Evolutionary conservation across 2,329 filamentous ascomycete species (phyloP), one percentile per base, ranked within the genome.

Genomic region (Fusarium luffae): DNA sequence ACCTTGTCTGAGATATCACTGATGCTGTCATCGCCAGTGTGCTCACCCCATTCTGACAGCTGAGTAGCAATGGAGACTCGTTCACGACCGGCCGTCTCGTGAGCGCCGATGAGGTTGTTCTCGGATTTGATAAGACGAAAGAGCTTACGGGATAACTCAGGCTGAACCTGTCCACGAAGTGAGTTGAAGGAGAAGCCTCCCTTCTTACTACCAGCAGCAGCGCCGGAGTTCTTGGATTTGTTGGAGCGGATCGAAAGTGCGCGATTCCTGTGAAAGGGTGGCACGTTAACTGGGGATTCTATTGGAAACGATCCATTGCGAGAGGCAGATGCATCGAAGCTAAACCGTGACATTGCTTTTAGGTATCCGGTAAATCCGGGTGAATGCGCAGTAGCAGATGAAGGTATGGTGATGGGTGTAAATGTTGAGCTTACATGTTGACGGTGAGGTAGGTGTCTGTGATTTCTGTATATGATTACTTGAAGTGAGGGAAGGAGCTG

Each of bases 1-100:
- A 99, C 86, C 86, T 99, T 99, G 86, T 98, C 96, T 63, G 92
- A 94, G 73, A 99, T 88, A 78, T 98, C 96, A 54, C 89, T 93
- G 75, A 98, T 86, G 54, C 90, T 89, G 66, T 97, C 93, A 76
- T 99, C 96, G 55, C 89, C 88, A 3, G 94, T 98, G 64, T 92
- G 88, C 82, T 98, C 94, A 61, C 96, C 96, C 96, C 96, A 99
- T 73, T 98, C 94, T 10, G 93, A 97, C 46, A 99, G 88, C 83
- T 98, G 95, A 13, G 90, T 89, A 18, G 94, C 96, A 76, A 98
- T 94, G 51, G 89, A 89, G 65, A 93, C 83, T 60, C 94, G 92
- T 83, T 98, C 95, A 63, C 91, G 92, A 50, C 90, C 93, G 9
- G 95, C 96, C 9, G 89, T 84, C 82, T 97, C 93, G 82, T 98